Evolutionary conservation across 2,329 filamentous ascomycete species (phyloP).

Genomic region (Nemania sp.): DNA sequence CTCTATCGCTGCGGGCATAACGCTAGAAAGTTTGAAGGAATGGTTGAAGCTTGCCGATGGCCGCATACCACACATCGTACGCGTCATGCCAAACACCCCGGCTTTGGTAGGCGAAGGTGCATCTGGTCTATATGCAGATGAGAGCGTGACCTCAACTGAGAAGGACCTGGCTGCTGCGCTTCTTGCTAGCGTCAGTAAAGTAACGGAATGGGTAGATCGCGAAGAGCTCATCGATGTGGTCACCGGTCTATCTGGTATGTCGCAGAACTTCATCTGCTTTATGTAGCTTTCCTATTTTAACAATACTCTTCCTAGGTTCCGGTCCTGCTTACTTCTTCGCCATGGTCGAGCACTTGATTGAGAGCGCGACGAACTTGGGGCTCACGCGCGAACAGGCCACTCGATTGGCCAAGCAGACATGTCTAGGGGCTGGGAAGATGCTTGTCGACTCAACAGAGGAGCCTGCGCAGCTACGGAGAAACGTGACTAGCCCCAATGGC

Average conservation of each 20-base stretch:
- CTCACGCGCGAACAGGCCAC: constrained; percentile 62
- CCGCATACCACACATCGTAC: constrained; percentile 58
- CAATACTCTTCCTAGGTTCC: constrained; percentile 53
- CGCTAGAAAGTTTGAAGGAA: constrained; percentile 56
- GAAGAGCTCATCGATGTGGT: constrained; percentile 64
- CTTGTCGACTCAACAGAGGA: constrained; percentile 60
- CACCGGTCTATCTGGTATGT: constrained; percentile 62
- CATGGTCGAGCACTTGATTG: constrained; percentile 63
- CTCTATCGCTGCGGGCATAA: constrained; percentile 64
- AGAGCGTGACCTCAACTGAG: constrained; percentile 57
- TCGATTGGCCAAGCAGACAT: constrained; percentile 63
- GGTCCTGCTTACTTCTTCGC: constrained; percentile 67
- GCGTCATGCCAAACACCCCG: constrained; percentile 66
- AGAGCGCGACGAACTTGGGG: constrained; percentile 58
- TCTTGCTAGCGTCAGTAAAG: constrained; percentile 60
- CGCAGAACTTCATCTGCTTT: neutral
- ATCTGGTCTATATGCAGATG: constrained; percentile 60
- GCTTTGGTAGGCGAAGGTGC: constrained; percentile 64
- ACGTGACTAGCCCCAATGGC: constrained; percentile 65
- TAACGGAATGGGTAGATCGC: constrained; percentile 62
- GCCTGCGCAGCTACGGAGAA: constrained; percentile 61
- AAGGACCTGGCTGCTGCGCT: constrained; percentile 57
- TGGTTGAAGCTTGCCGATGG: constrained; percentile 58
- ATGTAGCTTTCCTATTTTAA: constrained; percentile 21
- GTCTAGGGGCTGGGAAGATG: constrained; percentile 64